Evolutionary conservation across 2,329 filamentous ascomycete genomes (phyloP).

Genomic region (Nakataea oryzae): DNA sequence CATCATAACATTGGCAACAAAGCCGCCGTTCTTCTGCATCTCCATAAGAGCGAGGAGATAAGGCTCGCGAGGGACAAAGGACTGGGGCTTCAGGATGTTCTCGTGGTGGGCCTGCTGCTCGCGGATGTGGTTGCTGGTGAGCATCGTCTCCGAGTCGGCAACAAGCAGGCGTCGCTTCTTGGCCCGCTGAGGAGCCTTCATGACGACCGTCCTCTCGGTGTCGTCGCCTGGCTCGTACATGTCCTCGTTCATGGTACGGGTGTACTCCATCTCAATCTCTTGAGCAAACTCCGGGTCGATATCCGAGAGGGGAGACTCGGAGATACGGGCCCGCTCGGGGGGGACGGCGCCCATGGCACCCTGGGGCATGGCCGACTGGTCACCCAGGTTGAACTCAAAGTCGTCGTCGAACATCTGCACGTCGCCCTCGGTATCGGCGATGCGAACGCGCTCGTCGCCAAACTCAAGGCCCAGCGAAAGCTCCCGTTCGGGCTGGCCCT

Average conservation of each 20-base stretch:
- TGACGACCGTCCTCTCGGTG: constrained; percentile 46
- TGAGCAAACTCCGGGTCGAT: constrained; percentile 53
- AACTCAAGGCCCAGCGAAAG: constrained; percentile 43
- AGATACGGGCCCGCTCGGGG: constrained; percentile 47
- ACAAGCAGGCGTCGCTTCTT: constrained; percentile 70
- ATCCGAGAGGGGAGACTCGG: constrained; percentile 60
- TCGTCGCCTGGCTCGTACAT: constrained; percentile 53
- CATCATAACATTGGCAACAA: constrained; percentile 78
- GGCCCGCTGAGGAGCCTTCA: constrained; percentile 60
- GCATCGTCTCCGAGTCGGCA: constrained; percentile 71
- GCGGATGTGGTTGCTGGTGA: constrained; percentile 69
- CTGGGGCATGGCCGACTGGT: constrained; percentile 46
- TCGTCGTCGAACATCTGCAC: constrained; percentile 52
- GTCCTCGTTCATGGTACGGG: constrained; percentile 38
- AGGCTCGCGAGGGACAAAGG: constrained; percentile 79
- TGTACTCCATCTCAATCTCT: constrained; percentile 49
- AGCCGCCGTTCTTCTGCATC: constrained; percentile 83
- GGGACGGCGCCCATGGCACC: constrained; percentile 25
- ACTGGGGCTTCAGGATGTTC: constrained; percentile 72
- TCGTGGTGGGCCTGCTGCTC: constrained; percentile 78
- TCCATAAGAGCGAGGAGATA: constrained; percentile 80
- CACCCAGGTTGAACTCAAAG: constrained; percentile 52
- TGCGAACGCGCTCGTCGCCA: constrained; percentile 40
- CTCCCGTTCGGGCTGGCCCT: constrained; percentile 43
- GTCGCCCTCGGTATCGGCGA: constrained; percentile 55